phyloP scores from a whole-genome alignment of 1,139 yeast genomes.

The Magnusiomyces magnusii region DNA sequence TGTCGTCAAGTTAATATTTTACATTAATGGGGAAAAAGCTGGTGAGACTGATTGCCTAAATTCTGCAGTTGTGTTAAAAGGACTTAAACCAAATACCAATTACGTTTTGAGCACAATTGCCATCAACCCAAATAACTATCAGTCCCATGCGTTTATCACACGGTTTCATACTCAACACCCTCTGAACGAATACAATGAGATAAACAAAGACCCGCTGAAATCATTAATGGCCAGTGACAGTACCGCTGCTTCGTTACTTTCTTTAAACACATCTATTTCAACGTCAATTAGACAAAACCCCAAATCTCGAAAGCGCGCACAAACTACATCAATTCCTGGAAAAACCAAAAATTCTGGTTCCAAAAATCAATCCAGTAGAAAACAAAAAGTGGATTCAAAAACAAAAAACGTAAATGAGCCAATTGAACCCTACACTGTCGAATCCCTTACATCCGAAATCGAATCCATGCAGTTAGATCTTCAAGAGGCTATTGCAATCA shows the following conservation, averaged over 20 bases:
- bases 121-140: constrained; percentile 34
- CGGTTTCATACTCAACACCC: constrained; percentile 25
- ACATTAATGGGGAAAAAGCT: constrained; percentile 42
- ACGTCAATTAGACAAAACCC: constrained; percentile 1
- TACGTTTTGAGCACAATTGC: constrained; percentile 54
- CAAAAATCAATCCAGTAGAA: constrained; percentile 2
- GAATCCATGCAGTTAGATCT: constrained; percentile 46
- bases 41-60: constrained; percentile 36
- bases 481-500: constrained; percentile 37
- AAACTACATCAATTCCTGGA: not conserved
- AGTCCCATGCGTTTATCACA: constrained; percentile 27
- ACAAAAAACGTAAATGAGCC: not conserved
- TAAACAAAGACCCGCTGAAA: constrained; percentile 10
- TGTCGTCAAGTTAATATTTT: constrained; percentile 39
- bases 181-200: constrained; percentile 20
- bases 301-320: not conserved
- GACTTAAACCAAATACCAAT: constrained; percentile 41
- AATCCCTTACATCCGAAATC: constrained; percentile 42
- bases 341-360: not conserved
- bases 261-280: not conserved
- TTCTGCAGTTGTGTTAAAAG: constrained; percentile 35
- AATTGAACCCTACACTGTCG: constrained; percentile 35
- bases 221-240: constrained; percentile 5
- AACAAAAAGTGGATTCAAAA: not conserved
- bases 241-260: constrained; percentile 2